A percentile compares a stretch with the other conserved stretches of the same genome.
Evolutionary conservation across 2,329 filamentous ascomycete genomes (phyloP).

Genomic region (Dendrostoma leiphaemia): DNA sequence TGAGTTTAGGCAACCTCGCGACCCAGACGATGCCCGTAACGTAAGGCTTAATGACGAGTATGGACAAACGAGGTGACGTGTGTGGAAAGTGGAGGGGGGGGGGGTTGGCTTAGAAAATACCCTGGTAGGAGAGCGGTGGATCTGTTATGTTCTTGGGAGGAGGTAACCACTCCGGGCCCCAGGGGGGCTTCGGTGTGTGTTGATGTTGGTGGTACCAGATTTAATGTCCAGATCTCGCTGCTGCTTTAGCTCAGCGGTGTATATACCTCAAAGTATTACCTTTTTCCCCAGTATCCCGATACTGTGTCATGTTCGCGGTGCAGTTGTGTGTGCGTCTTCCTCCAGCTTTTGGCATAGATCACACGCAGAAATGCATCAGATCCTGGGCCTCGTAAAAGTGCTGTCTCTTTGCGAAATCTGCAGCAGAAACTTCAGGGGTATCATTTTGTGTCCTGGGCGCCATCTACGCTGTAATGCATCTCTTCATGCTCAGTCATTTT

Average conservation of each 20-base stretch:
- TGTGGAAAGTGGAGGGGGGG: neutral
- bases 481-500: neutral
- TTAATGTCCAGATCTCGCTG: constrained; percentile 1
- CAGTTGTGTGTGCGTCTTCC: too few relatives aligned
- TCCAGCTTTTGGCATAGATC: too few relatives aligned
- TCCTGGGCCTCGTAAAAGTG: neutral
- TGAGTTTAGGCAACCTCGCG: constrained; percentile 43
- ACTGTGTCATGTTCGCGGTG: too few relatives aligned
- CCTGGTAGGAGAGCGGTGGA: neutral
- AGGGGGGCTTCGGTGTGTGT: neutral
- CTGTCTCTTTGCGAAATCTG: neutral
- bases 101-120: neutral
- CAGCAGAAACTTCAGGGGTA: constrained; percentile 4
- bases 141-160: neutral
- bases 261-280: neutral
- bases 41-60: neutral
- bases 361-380: too few relatives aligned
- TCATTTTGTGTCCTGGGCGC: constrained; percentile 9
- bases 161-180: neutral
- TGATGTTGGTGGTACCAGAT: neutral
- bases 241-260: neutral
- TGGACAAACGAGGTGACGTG: neutral
- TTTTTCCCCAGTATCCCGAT: too few relatives aligned
- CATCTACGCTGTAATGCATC: neutral
- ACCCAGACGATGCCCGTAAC: constrained; percentile 22